Evolutionary conservation across 345 rosid species (phyloP).

Genomic region (Pistacia vera): DNA sequence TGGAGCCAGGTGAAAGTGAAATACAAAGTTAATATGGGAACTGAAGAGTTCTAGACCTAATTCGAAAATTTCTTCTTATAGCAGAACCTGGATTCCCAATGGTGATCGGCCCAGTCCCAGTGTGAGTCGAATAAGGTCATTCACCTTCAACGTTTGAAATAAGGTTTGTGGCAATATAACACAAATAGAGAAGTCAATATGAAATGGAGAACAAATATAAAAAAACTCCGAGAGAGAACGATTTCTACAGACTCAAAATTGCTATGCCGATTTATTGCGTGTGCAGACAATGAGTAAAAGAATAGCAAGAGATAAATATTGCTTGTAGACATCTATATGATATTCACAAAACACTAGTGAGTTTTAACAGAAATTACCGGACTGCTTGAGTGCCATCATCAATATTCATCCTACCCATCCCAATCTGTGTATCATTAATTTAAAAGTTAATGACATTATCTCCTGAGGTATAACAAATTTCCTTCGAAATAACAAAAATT

Average conservation of each 20-base stretch:
- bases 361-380: conserved; percentile 44
- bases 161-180: neutral
- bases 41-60: neutral
- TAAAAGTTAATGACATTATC: neutral
- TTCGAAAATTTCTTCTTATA: neutral
- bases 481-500: too few species aligned
- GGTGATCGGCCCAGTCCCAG: conserved; percentile 75
- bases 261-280: too few species aligned
- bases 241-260: neutral
- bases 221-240: neutral
- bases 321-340: neutral
- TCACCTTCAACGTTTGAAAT: conserved; percentile 54
- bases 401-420: conserved; percentile 93
- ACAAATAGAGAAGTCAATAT: neutral
- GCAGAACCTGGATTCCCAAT: conserved; percentile 77
- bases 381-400: conserved; percentile 97
- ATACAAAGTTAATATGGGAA: conserved; percentile 5
- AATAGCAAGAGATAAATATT: too few species aligned
- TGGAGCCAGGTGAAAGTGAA: conserved; percentile 60
- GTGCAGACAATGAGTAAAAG: neutral
- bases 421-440: conserved; percentile 48
- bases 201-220: neutral
- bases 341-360: neutral
- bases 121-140: conserved; percentile 82
- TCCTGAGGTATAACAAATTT: too few species aligned